Evolutionary conservation across 2,329 filamentous ascomycete genomes (phyloP), one percentile per base, ranked within the genome.

Genomic region (Exophiala calicioides): DNA sequence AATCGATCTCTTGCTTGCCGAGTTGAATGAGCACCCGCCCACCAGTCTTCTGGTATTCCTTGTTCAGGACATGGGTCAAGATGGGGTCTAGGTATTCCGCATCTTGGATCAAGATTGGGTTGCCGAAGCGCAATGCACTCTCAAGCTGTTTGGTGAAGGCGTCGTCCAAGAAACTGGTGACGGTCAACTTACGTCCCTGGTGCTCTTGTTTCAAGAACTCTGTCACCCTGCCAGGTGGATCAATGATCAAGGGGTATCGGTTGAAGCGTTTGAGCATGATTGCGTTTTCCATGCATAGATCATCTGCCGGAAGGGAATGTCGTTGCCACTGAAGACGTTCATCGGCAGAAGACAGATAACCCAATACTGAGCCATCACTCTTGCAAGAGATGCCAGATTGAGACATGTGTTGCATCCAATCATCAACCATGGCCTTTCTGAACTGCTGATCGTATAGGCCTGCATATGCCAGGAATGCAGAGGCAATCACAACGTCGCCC

Each of bases 251-350:
- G 33, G 94, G 93, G 67, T 98, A 98, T 55, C 93, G 82, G 73
- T 98, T 98, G 82, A 96, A 98, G 48, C 93, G 85, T 75, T 97
- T 90, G 52, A 98, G 80, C 58, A 98, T 86, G 62, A 98, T 96
- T 33, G 94, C 93, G 63, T 98, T 98, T 69, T 98, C 93, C 0
- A 93, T 98, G 77, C 93, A 98, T 30, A 98, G 80, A 64, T 98
- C 93, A 65, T 98, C 93, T 3, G 96, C 91, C 2, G 94, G 93
- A 38, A 98, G 74, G 12, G 85, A 85, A 65, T 98, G 88, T 60
- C 90, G 86, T 72, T 98, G 94, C 93, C 93, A 98, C 55, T 86
- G 81, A 24, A 98, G 78, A 54, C 93, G 82, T 72, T 98, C 90
- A 66, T 98, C 94, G 3, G 94, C 91, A 18, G 89, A 95, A 4